A percentile compares a stretch with the other conserved stretches of the same genome.
phyloP scores from a whole-genome alignment of 2,329 filamentous ascomycete species.

The Fusarium bactridioides region DNA sequence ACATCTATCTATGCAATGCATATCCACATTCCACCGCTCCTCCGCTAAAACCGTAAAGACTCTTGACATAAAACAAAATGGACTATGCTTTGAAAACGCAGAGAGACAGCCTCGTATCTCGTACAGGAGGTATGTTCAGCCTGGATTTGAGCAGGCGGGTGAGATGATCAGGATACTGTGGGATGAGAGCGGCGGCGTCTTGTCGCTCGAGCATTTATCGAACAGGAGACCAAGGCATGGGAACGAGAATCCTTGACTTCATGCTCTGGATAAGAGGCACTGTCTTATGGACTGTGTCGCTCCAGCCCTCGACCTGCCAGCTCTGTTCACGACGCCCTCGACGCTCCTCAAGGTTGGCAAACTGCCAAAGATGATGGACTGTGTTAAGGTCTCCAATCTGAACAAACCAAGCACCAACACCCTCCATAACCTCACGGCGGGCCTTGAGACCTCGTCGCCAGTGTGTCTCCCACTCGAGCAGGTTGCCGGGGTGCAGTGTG shows the following conservation, averaged over 20 bases:
- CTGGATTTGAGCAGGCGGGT: background rate
- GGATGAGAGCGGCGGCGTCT: background rate
- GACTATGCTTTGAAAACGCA: constrained; percentile 24
- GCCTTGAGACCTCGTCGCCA: constrained; percentile 94
- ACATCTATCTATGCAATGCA: constrained; percentile 41
- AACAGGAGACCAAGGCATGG: constrained; percentile 96
- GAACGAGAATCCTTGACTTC: constrained; percentile 92
- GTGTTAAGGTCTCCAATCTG: constrained; percentile 98
- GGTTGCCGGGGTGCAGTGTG: constrained; percentile 92
- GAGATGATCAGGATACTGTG: background rate
- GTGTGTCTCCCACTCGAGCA: constrained; percentile 98
- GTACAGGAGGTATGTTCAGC: constrained; percentile 7
- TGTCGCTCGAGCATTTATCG: constrained; percentile 58
- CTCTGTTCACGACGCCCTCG: constrained; percentile 91
- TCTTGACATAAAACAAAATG: constrained; percentile 18
- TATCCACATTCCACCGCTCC: constrained; percentile 36
- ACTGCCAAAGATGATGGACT: constrained; percentile 98
- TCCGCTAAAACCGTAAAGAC: constrained; percentile 18
- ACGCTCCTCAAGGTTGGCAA: constrained; percentile 94
- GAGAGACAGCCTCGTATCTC: constrained; percentile 21
- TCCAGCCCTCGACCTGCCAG: constrained; percentile 95
- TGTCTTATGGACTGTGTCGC: constrained; percentile 97
- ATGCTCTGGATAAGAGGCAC: constrained; percentile 96
- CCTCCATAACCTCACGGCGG: constrained; percentile 96
- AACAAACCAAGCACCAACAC: constrained; percentile 97